Evolutionary conservation across 1,139 yeast species (phyloP).

Genomic region (Suhomyces bolitotheri): DNA sequence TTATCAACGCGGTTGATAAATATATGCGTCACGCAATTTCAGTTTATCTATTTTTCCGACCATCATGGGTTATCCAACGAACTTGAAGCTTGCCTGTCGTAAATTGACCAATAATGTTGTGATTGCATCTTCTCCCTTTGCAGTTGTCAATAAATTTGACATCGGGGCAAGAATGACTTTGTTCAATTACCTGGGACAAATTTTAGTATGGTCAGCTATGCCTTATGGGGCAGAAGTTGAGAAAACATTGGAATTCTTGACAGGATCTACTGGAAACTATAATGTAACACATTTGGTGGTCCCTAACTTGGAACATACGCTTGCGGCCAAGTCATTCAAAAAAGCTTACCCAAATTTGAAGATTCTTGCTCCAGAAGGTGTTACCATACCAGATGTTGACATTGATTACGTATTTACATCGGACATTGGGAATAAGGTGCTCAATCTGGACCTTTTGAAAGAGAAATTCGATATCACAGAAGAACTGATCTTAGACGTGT

Average conservation of each 20-base stretch:
- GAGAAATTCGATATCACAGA: constrained; percentile 25
- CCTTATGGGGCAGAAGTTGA: constrained; percentile 55
- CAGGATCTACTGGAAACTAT: constrained; percentile 27
- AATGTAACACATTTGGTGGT: constrained; percentile 46
- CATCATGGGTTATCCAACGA: constrained; percentile 36
- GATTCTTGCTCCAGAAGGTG: constrained; percentile 49
- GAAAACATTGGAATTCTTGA: constrained; percentile 37
- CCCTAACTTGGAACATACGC: constrained; percentile 58
- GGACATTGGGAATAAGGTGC: constrained; percentile 28
- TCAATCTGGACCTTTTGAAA: constrained; percentile 23
- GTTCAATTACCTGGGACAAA: constrained; percentile 36
- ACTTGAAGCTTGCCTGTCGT: constrained; percentile 43
- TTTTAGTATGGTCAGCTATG: constrained; percentile 62
- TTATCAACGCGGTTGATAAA: too few relatives aligned
- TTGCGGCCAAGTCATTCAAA: constrained; percentile 57
- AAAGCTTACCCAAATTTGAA: constrained; percentile 47
- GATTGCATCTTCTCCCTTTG: constrained; percentile 52
- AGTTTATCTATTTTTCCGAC: too few relatives aligned
- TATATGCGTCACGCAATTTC: too few relatives aligned
- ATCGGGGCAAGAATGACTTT: constrained; percentile 67
- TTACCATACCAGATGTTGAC: constrained; percentile 22
- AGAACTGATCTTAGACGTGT: constrained; percentile 20
- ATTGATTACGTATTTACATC: constrained; percentile 38
- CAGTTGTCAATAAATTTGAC: constrained; percentile 39
- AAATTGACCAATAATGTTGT: constrained; percentile 47